These are phyloP conservation scores for Penicillium macrosclerotiorum DNA, from an alignment of 495 filamentous ascomycete genomes.

Conservation along the genomic window DNA sequence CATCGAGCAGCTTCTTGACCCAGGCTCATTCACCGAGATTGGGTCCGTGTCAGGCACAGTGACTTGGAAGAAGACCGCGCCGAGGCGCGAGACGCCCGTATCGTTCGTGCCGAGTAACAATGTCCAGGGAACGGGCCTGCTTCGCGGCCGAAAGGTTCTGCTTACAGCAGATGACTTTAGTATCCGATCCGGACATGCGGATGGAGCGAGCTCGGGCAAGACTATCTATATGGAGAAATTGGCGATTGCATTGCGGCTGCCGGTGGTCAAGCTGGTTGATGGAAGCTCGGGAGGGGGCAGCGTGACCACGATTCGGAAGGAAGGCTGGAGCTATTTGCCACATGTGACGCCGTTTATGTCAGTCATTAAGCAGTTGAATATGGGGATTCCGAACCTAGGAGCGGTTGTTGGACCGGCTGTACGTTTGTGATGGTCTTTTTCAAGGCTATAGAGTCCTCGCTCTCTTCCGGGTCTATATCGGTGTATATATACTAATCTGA, in stretches of 20 bases:
- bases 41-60: slow-evolving; percentile 60
- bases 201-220: slow-evolving; percentile 56
- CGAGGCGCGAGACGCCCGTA: slow-evolving; percentile 47
- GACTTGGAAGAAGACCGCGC: slow-evolving; percentile 50
- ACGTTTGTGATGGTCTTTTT: no score
- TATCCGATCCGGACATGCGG: slow-evolving; percentile 61
- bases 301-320: slow-evolving; percentile 55
- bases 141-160: slow-evolving; percentile 52
- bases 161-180: slow-evolving; percentile 64
- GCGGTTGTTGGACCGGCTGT: slow-evolving; percentile 60
- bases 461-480: neutral
- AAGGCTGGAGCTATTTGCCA: slow-evolving; percentile 57
- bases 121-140: slow-evolving; percentile 47
- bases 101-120: slow-evolving; percentile 55
- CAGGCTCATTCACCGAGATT: slow-evolving; percentile 53
- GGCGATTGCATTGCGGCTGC: slow-evolving; percentile 48
- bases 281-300: slow-evolving; percentile 61
- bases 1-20: slow-evolving; percentile 54
- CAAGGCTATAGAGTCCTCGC: neutral
- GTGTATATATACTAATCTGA: slow-evolving; percentile 6
- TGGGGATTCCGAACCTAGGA: slow-evolving; percentile 61
- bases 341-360: slow-evolving; percentile 49
- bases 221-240: slow-evolving; percentile 59
- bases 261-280: slow-evolving; percentile 62
- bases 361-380: slow-evolving; percentile 56